Percentiles rank a stretch among this genome's conserved stretches.
Evolutionary conservation across 768 basidiomycete species (phyloP).

Genomic region (Agrocybe praecox): DNA sequence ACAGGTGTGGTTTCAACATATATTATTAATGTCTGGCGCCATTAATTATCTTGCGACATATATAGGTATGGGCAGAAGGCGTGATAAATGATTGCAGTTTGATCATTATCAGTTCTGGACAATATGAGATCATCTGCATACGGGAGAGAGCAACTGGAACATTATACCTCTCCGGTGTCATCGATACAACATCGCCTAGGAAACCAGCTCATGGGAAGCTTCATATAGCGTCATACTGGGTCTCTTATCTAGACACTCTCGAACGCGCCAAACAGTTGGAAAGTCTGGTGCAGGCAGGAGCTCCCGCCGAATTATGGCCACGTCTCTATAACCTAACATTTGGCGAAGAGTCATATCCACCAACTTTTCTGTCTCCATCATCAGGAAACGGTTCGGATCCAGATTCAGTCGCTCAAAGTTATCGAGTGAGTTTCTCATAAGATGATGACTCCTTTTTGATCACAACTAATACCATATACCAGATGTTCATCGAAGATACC

Average conservation of each 20-base stretch:
- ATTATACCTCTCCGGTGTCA: neutral
- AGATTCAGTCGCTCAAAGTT: no score
- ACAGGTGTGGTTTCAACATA: neutral
- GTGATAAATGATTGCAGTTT: neutral
- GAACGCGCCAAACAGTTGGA: constrained; percentile 3
- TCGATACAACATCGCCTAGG: neutral
- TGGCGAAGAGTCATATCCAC: no score
- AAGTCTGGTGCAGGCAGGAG: no score
- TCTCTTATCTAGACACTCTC: neutral
- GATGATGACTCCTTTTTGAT: no score
- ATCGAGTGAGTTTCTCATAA: no score
- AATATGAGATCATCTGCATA: neutral
- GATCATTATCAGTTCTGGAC: neutral
- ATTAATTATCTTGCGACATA: neutral
- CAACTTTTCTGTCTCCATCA: no score
- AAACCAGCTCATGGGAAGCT: neutral
- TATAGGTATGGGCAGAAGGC: constrained; percentile 2
- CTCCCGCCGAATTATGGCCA: no score
- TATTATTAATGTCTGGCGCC: neutral
- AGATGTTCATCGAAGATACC: no score
- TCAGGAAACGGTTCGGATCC: no score
- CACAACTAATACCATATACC: no score
- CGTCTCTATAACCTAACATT: no score
- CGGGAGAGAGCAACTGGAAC: neutral
- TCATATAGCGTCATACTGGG: neutral